Percentiles rank a stretch among this genome's conserved stretches.
Conservation (phyloP, 2,329 filamentous ascomycete species). For the Penicillium psychrosexuale region DNA sequence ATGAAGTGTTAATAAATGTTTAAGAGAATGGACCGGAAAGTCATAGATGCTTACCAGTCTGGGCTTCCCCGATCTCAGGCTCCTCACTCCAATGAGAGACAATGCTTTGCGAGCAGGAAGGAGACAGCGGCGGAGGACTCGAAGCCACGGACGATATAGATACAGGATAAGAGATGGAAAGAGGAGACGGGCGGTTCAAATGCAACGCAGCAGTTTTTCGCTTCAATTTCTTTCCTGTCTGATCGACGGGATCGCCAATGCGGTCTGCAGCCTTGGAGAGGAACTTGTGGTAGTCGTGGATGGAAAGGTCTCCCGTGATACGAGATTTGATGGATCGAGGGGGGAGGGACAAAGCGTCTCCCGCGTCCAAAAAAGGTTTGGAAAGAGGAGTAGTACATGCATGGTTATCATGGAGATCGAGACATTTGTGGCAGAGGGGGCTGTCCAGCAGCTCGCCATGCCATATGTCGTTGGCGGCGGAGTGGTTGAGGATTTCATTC, state of each 20-base stretch:
- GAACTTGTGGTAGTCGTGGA: constrained; percentile 38
- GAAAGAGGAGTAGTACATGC: constrained; percentile 16
- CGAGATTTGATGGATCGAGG: constrained; percentile 21
- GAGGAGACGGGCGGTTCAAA: constrained; percentile 25
- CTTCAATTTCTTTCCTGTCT: constrained; percentile 30
- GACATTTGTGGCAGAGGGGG: constrained; percentile 16
- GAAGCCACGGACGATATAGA: constrained; percentile 33
- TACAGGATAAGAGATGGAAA: constrained; percentile 19
- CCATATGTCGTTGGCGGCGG: constrained; percentile 11
- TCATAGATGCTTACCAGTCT: constrained; percentile 15
- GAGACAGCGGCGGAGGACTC: constrained; percentile 38
- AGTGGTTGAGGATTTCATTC: constrained; percentile 7
- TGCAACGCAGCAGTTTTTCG: constrained; percentile 35
- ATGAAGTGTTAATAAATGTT: constrained; percentile 8
- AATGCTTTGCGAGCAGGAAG: constrained; percentile 37
- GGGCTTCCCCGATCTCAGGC: constrained; percentile 24
- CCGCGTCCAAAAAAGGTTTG: constrained; percentile 18
- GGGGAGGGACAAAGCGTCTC: constrained; percentile 17
- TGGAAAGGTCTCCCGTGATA: constrained; percentile 28
- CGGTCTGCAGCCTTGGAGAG: constrained; percentile 27
- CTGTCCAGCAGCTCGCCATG: constrained; percentile 18
- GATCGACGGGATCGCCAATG: constrained; percentile 26
- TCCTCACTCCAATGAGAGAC: constrained; percentile 31
- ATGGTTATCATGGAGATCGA: constrained; percentile 15
- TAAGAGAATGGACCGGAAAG: not conserved